phyloP scores from a whole-genome alignment of 495 filamentous ascomycete genomes.

The Penicillium flavigenum region DNA sequence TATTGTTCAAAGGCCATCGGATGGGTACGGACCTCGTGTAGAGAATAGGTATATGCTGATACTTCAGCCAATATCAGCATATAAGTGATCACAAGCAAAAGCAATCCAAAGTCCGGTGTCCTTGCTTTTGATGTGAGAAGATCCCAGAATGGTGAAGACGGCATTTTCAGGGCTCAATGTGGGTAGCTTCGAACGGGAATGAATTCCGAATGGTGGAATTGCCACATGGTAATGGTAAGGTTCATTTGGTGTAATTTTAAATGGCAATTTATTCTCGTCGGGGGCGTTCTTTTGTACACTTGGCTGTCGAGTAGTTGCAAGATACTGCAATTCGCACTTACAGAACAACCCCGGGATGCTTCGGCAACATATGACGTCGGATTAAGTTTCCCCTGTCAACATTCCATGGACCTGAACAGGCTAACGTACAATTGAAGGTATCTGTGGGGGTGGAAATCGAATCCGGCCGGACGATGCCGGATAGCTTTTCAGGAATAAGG shows the following conservation, averaged over 20 bases:
- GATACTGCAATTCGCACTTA: neutral
- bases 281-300: neutral
- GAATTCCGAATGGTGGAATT: neutral
- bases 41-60: slow-evolving; percentile 4
- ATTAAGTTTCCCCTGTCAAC: neutral
- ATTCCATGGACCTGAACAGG: slow-evolving; percentile 5
- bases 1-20: neutral
- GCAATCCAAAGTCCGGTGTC: neutral
- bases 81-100: neutral
- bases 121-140: neutral
- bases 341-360: neutral
- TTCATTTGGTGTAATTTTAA: neutral
- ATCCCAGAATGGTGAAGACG: neutral
- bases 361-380: slow-evolving; percentile 10
- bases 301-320: neutral
- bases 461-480: slow-evolving; percentile 4
- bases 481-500: neutral
- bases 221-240: slow-evolving; percentile 1
- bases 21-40: neutral
- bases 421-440: neutral
- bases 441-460: slow-evolving; percentile 1
- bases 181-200: slow-evolving; percentile 1
- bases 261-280: neutral
- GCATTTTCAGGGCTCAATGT: neutral
- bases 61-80: neutral